Evolutionary conservation across 768 basidiomycete genomes (phyloP).

Genomic region (Rickenella mellea): DNA sequence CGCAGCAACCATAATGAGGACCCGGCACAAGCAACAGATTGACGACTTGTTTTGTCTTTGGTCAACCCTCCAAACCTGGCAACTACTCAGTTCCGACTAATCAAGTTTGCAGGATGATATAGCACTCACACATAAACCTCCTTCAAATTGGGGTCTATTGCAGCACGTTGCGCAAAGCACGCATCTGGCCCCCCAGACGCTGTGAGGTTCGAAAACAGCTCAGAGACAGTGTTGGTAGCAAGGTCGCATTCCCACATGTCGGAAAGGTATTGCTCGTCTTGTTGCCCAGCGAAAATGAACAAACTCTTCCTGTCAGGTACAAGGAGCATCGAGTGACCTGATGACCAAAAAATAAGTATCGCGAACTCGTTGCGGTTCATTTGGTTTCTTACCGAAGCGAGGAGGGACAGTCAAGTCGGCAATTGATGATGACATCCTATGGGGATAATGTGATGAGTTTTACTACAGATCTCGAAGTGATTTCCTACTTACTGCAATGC

Average conservation of each 20-base stretch:
- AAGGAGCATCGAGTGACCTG: slow-evolving; percentile 78
- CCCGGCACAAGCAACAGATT: slow-evolving; percentile 19
- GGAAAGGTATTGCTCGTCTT: slow-evolving; percentile 51
- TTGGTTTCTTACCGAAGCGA: slow-evolving; percentile 42
- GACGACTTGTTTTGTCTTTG: slow-evolving; percentile 7
- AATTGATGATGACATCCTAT: slow-evolving; percentile 12
- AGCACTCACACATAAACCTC: slow-evolving; percentile 66
- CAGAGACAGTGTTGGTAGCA: slow-evolving; percentile 42
- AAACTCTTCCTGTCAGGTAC: slow-evolving; percentile 49
- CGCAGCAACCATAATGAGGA: slow-evolving; percentile 62
- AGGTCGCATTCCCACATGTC: slow-evolving; percentile 75
- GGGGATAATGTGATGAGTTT: not conserved
- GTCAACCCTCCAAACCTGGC: slow-evolving; percentile 56
- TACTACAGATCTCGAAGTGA: not conserved
- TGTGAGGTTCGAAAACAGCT: slow-evolving; percentile 57
- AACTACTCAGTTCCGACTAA: not conserved
- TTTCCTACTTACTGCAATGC: slow-evolving; percentile 51
- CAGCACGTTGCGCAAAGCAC: slow-evolving; percentile 67
- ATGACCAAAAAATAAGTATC: not conserved
- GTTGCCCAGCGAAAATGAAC: slow-evolving; percentile 69
- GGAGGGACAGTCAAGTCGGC: slow-evolving; percentile 39
- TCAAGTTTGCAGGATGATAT: not conserved
- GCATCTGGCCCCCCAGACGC: slow-evolving; percentile 56
- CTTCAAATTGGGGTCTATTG: slow-evolving; percentile 48
- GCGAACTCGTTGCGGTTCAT: not conserved